Base-by-base conservation (phyloP, 1,284 basidiomycete species). In the Moesziomyces sp. region DNA sequence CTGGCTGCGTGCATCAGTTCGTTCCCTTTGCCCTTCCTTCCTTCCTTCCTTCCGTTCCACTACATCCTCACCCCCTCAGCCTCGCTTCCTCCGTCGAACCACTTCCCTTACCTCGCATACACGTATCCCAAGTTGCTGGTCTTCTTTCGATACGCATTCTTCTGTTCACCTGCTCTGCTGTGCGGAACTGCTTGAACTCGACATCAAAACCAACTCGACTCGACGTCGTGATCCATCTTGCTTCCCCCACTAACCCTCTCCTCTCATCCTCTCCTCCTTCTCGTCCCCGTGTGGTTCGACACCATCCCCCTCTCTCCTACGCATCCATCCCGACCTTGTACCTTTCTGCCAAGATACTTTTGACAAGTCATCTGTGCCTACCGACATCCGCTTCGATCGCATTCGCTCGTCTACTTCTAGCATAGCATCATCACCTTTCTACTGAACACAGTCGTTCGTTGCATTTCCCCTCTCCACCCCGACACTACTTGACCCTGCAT, bases 81-180 rank as follows among this genome's bases (percentile, higher is more conserved):
- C 14, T 18, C 38, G 16, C 6, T 23, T 45, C 38, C 45, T 35
- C 44, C 45, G 49, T 61, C 66, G 54, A 69, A 57, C 50, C 50
- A 38, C 44, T 54, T 52, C 44, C 48, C 52, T 24, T 21, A 30
- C 24, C 38, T 48, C 49, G 28, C 34, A 21, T 23, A 44, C 58
- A 44, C 30, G 58, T 62, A 52, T 61, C 69, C 52, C n/a, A 55
- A 62, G 59, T 72, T 62, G 63, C 69, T 59, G 63, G 69, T 72
- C 69, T 60, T 58, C 63, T 66, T 62, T 46, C 24, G 67, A 64
- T 60, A 70, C 61, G 52, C 44, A 24, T 21, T 7, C 35, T 45
- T n/a, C n/a, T 23, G 16, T 35, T 34, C 43, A 49, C 19, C 23
- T 18, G 49, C 38, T 58, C 58, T 58, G 54, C 58, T 57, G 65